Evolutionary conservation across 2,329 filamentous ascomycete species (phyloP), one percentile per base, ranked within the genome.

Genomic region (Penicillium sp.): DNA sequence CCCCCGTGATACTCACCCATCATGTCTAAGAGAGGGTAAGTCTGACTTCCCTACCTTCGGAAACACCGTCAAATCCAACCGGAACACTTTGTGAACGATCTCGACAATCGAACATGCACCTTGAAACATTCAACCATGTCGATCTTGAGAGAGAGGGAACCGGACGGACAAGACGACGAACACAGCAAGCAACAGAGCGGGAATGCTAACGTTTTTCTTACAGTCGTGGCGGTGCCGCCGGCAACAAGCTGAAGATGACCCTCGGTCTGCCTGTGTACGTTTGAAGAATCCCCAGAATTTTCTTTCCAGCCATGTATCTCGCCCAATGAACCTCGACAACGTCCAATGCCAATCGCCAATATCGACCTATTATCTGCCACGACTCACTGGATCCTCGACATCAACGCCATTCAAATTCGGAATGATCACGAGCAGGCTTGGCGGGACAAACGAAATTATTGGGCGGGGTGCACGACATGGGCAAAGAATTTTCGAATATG

Each of bases 241-340:
- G 95, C 88, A 96, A 96, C 90, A 99, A 99, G 90, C 90, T 98
- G 77, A 98, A 96, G 90, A 99, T 99, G 95, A 97, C 95, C 81
- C 91, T 99, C 83, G 95, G 91, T 97, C 92, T 99, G 77, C 95
- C 95, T 83, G 92, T 96, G 93, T 97, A 96, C 81, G 92, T 90
- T 75, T 63, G 35, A 58, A 55, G 29, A 45, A 45, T 53, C 19
- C 48, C 56, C 52, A 44, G 24, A 44, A 44, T 37, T 46, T 51
- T 49, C 59, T 50, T 55, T 47, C 58, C 58, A 57, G n/a, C 47
- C 58, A 57, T 58, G 56, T 58, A 52, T 53, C 59, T 58, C 57
- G 54, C 60, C 59, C 55, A 58, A 39, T 59, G 53, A 60, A 62
- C 44, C 41, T 52, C 53, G 37, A 60, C 46, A 46, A 53, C 53